Conservation (phyloP, 495 filamentous ascomycete species). For the Penicillium fimorum region DNA sequence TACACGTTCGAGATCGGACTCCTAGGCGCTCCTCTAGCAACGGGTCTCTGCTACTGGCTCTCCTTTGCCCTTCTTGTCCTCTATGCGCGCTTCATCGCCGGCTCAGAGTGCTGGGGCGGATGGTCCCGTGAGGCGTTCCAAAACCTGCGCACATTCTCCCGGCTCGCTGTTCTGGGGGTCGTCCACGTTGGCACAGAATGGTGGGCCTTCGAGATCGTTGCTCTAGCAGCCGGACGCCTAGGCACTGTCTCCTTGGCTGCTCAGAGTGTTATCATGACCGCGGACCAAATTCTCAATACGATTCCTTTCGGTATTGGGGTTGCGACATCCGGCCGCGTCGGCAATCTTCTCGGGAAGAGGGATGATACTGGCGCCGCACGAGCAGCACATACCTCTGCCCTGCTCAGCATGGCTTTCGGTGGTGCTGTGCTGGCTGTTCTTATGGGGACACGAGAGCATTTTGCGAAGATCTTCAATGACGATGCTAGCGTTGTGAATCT, state of each 20-base stretch:
- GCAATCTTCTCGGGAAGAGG: conserved; percentile 75
- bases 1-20: conserved; percentile 69
- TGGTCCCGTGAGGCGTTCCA: conserved; percentile 62
- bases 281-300: conserved; percentile 89
- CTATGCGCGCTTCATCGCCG: conserved; percentile 71
- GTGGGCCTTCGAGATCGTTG: conserved; percentile 98
- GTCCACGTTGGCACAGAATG: conserved; percentile 93
- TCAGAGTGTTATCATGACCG: conserved; percentile 93
- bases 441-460: conserved; percentile 71
- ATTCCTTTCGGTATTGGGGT: conserved; percentile 91
- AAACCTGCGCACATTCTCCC: conserved; percentile 70
- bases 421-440: conserved; percentile 66
- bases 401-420: conserved; percentile 70
- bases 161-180: conserved; percentile 73
- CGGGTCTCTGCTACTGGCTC: conserved; percentile 82
- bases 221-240: conserved; percentile 77
- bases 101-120: conserved; percentile 82
- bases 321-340: conserved; percentile 74
- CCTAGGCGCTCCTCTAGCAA: conserved; percentile 79
- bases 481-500: conserved; percentile 71
- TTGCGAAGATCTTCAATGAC: conserved; percentile 82
- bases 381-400: conserved; percentile 75
- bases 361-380: conserved; percentile 66
- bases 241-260: conserved; percentile 82
- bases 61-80: conserved; percentile 75